phyloP scores from a whole-genome alignment of 345 rosid species.

The Arabidopsis suecica region DNA sequence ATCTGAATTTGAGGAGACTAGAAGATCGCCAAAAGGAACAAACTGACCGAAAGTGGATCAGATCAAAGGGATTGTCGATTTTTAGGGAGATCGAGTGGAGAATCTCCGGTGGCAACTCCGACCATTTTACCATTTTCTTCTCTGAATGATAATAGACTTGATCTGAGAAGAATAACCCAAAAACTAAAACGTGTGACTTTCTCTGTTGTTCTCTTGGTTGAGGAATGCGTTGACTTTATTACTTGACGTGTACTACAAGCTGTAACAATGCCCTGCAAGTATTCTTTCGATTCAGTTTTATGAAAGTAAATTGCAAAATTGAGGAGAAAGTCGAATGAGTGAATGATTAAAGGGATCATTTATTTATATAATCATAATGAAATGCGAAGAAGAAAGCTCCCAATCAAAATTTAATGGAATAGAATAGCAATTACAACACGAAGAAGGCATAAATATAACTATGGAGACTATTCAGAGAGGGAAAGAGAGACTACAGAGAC shows the following conservation, averaged over 20 bases:
- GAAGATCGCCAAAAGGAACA: constrained; percentile 48
- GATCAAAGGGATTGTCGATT: constrained; percentile 32
- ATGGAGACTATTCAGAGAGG: too few relatives aligned
- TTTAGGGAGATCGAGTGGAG: constrained; percentile 15
- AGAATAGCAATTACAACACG: too few relatives aligned
- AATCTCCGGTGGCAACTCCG: constrained; percentile 43
- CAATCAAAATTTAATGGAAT: too few relatives aligned
- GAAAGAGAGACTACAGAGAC: too few relatives aligned
- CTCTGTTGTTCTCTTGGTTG: not conserved
- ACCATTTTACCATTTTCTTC: constrained; percentile 42
- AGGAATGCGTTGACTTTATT: constrained; percentile 13
- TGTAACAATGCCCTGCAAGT: not conserved
- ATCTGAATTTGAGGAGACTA: constrained; percentile 5
- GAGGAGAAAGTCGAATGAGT: too few relatives aligned
- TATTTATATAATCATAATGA: too few relatives aligned
- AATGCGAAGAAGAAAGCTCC: too few relatives aligned
- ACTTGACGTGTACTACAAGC: not conserved
- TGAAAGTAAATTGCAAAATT: too few relatives aligned
- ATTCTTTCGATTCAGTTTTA: too few relatives aligned
- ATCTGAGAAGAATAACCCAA: not conserved
- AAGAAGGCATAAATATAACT: too few relatives aligned
- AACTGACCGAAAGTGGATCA: constrained; percentile 45
- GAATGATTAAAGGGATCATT: too few relatives aligned
- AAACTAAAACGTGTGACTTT: constrained; percentile 17
- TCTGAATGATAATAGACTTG: not conserved